A percentile compares a stretch with the other conserved stretches of the same genome.
Conservation (phyloP, 768 basidiomycete genomes). For the Candolleomyces efflorescens region DNA sequence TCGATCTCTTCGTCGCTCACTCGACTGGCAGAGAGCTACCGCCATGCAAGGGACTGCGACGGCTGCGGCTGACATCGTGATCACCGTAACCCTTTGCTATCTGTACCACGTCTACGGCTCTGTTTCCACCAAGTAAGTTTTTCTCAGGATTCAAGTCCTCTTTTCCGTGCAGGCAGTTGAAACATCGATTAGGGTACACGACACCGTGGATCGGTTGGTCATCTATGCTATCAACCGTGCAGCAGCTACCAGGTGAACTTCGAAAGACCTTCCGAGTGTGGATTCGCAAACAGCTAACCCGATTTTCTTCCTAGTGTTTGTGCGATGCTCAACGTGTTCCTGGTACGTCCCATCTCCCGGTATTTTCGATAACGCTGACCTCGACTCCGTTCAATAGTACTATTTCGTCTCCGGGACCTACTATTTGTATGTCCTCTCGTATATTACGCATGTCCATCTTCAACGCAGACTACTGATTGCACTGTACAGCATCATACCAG, state of each 20-base stretch:
- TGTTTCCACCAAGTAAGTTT: neutral
- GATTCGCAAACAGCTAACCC: neutral
- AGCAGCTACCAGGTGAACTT: constrained; percentile 3
- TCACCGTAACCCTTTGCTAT: constrained; percentile 1
- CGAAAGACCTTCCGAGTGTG: no score
- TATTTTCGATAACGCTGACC: neutral
- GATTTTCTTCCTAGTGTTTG: neutral
- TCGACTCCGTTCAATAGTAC: neutral
- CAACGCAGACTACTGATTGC: neutral
- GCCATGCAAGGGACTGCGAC: constrained; percentile 1
- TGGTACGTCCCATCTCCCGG: neutral
- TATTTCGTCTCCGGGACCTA: neutral
- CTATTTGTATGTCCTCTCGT: constrained; percentile 1
- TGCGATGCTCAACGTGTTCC: neutral
- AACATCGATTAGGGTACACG: neutral
- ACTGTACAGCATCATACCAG: neutral
- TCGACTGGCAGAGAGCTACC: neutral
- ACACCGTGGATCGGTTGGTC: neutral
- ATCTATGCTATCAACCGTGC: constrained; percentile 8
- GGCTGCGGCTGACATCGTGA: constrained; percentile 1
- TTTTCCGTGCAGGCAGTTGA: neutral
- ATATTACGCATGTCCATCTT: neutral
- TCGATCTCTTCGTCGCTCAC: neutral
- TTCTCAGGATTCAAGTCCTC: neutral
- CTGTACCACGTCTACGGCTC: constrained; percentile 2